A percentile compares a stretch with the other conserved stretches of the same genome.
These are phyloP conservation scores for Pezicula neosporulosa DNA, from an alignment of 2,329 filamentous ascomycete species.

Conservation along the genomic window DNA sequence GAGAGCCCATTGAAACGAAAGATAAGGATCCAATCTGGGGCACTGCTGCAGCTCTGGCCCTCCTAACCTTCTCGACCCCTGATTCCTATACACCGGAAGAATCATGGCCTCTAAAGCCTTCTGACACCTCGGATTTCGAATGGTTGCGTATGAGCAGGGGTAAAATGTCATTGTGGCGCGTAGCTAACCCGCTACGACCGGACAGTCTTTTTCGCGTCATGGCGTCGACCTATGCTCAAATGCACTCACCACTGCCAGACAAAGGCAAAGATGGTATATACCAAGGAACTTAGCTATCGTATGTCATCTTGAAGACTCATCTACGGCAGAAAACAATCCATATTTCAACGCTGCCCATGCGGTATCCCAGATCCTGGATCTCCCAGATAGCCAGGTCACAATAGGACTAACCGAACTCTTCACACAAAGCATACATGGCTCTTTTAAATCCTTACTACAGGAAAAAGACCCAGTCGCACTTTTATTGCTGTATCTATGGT, in stretches of 20 bases:
- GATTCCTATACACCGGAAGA: conserved; percentile 36
- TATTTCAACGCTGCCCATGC: conserved; percentile 8
- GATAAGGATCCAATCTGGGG: conserved; percentile 45
- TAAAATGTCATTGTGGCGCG: conserved; percentile 46
- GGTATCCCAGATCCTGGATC: conserved; percentile 3
- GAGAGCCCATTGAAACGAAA: conserved; percentile 28
- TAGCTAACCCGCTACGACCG: conserved; percentile 22
- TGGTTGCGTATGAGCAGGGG: conserved; percentile 55
- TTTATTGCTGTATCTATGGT: conserved; percentile 53
- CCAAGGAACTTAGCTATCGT: conserved; percentile 4
- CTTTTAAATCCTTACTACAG: conserved; percentile 40
- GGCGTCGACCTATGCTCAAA: conserved; percentile 18
- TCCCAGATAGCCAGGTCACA: conserved; percentile 31
- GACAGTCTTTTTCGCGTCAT: conserved; percentile 7
- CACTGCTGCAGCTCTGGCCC: conserved; percentile 40
- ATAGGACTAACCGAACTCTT: conserved; percentile 43
- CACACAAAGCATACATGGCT: conserved; percentile 38
- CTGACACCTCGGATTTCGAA: conserved; percentile 42
- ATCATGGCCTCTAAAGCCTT: conserved; percentile 51
- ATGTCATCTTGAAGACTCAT: conserved; percentile 10
- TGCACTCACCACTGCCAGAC: conserved; percentile 30
- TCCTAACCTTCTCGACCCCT: conserved; percentile 39
- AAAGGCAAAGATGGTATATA: conserved; percentile 5
- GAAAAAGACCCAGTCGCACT: conserved; percentile 49
- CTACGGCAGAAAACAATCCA: conserved; percentile 10